phyloP scores from a whole-genome alignment of 306 rosid genomes.

The Acmispon strigosus region DNA sequence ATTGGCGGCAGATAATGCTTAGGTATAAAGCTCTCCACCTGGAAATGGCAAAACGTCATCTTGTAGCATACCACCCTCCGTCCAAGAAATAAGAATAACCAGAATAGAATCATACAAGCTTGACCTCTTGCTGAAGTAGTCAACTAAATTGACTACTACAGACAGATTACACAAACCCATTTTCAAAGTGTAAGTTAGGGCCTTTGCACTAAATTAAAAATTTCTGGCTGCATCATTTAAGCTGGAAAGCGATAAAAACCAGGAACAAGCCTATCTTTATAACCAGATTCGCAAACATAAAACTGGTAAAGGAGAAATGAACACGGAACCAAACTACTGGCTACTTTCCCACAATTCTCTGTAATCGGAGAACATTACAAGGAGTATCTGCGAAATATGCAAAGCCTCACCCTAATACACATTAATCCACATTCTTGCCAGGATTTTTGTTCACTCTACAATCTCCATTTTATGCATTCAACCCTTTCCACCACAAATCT shows the following conservation, averaged over 20 bases:
- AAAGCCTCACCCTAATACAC: neutral
- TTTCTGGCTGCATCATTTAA: neutral
- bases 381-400: neutral
- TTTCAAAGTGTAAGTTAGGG: neutral
- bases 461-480: neutral
- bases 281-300: neutral
- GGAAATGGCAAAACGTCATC: slow-evolving; percentile 23
- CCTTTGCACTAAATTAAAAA: neutral
- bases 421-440: neutral
- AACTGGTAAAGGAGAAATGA: neutral
- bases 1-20: slow-evolving; percentile 90
- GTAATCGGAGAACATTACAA: neutral
- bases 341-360: neutral
- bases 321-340: neutral
- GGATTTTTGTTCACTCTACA: neutral
- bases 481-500: neutral
- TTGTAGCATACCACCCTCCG: neutral
- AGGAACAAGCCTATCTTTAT: neutral
- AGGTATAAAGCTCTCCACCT: slow-evolving; percentile 86
- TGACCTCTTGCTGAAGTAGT: slow-evolving; percentile 4
- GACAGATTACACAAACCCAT: neutral
- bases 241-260: neutral
- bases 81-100: neutral
- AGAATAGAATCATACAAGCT: slow-evolving; percentile 3
- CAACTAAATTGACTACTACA: slow-evolving; percentile 6